Conservation (phyloP, 805 yeast species). For the Starmerella vaccinii region DNA sequence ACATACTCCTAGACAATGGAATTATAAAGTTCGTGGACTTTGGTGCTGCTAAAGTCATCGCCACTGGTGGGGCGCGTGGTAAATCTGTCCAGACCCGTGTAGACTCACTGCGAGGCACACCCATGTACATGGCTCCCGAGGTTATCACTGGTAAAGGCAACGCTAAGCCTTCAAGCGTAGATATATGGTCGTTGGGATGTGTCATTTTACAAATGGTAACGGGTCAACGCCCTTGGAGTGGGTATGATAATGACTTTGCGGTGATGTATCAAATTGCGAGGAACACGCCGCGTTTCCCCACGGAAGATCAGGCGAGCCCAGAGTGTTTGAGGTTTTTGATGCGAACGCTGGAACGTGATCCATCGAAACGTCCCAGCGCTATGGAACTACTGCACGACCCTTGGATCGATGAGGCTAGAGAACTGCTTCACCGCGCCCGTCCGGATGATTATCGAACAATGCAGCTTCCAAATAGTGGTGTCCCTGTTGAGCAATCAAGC, state of each 20-base stretch:
- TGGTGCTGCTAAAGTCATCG: slow-evolving; percentile 85
- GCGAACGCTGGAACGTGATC: slow-evolving; percentile 73
- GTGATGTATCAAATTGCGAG: slow-evolving; percentile 97
- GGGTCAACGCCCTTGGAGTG: slow-evolving; percentile 93
- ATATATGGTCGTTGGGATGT: slow-evolving; percentile 96
- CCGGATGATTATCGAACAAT: slow-evolving; percentile 3
- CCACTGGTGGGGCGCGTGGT: slow-evolving; percentile 32
- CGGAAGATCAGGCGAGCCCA: slow-evolving; percentile 62
- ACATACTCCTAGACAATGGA: slow-evolving; percentile 68
- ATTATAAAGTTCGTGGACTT: slow-evolving; percentile 93
- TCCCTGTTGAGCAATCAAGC: neutral
- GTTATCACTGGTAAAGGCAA: slow-evolving; percentile 67
- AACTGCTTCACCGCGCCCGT: slow-evolving; percentile 9
- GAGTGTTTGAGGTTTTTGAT: slow-evolving; percentile 63
- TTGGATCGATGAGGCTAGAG: slow-evolving; percentile 24
- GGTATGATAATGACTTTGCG: slow-evolving; percentile 94
- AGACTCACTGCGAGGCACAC: slow-evolving; percentile 69
- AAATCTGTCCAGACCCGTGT: slow-evolving; percentile 23
- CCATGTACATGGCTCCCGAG: slow-evolving; percentile 99
- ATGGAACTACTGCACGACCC: slow-evolving; percentile 54
- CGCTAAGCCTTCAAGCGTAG: slow-evolving; percentile 47
- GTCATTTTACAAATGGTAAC: slow-evolving; percentile 94
- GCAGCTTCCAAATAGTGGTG: slow-evolving; percentile 3
- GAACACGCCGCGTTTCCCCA: slow-evolving; percentile 79
- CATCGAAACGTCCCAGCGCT: slow-evolving; percentile 70